phyloP scores from a whole-genome alignment of 2,329 filamentous ascomycete genomes.

The Ascochyta clinopodiicola region DNA sequence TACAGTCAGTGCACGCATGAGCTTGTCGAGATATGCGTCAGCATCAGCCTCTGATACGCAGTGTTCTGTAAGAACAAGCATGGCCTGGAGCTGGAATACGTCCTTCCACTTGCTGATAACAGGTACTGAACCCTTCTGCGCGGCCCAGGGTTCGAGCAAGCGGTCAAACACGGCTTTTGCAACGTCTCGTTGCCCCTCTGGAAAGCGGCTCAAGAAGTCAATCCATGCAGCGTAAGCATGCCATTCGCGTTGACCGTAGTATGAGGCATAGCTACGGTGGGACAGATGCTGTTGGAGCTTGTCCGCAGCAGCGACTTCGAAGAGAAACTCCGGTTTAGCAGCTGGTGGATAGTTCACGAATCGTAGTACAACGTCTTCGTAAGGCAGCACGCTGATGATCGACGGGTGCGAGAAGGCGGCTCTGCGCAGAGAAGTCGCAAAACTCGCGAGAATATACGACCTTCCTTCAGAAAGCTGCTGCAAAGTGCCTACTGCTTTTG shows the following conservation, averaged over 20 bases:
- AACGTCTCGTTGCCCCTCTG: constrained; percentile 29
- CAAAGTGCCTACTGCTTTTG: constrained; percentile 33
- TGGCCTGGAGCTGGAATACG: constrained; percentile 55
- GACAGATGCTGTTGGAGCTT: constrained; percentile 40
- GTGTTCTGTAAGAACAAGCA: constrained; percentile 53
- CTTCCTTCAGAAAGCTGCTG: constrained; percentile 41
- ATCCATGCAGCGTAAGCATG: constrained; percentile 54
- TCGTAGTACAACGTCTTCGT: constrained; percentile 50
- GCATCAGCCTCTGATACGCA: constrained; percentile 38
- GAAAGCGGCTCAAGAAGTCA: constrained; percentile 52
- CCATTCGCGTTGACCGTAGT: constrained; percentile 54
- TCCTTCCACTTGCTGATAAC: constrained; percentile 57
- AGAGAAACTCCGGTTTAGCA: constrained; percentile 53
- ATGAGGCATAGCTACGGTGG: constrained; percentile 49
- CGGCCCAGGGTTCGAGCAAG: constrained; percentile 52
- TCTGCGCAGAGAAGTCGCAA: constrained; percentile 40
- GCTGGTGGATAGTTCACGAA: constrained; percentile 51
- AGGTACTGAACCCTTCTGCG: constrained; percentile 52
- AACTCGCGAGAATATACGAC: constrained; percentile 43
- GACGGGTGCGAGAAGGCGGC: constrained; percentile 37
- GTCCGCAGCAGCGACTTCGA: constrained; percentile 52
- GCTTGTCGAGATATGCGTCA: constrained; percentile 43
- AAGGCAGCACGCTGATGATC: constrained; percentile 39
- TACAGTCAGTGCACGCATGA: constrained; percentile 51
- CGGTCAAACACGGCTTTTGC: constrained; percentile 41